Evolutionary conservation across 2,329 filamentous ascomycete genomes (phyloP).

Genomic region (Fusarium devonianum): DNA sequence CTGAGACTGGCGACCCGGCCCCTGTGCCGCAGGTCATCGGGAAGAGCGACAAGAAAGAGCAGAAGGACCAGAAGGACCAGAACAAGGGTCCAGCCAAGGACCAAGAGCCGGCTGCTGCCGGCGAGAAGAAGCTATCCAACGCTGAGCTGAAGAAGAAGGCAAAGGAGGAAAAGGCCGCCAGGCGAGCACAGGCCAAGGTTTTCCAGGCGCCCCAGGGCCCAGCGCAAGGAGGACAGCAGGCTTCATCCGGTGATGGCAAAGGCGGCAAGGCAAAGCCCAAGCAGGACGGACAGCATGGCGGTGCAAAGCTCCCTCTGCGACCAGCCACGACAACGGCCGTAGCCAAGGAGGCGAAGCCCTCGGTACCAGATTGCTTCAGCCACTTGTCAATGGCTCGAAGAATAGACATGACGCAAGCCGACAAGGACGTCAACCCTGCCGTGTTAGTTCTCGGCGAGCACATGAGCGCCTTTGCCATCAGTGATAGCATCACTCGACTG

Average conservation of each 20-base stretch:
- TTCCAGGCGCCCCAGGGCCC: constrained; percentile 56
- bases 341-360: constrained; percentile 63
- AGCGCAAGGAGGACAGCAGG: constrained; percentile 47
- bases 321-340: constrained; percentile 46
- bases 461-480: constrained; percentile 86
- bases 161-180: constrained; percentile 90
- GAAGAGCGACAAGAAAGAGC: constrained; percentile 38
- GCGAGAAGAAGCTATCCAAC: constrained; percentile 67
- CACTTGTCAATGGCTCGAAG: constrained; percentile 76
- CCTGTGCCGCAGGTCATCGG: constrained; percentile 39
- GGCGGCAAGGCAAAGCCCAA: constrained; percentile 56
- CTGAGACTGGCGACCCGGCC: constrained; percentile 44
- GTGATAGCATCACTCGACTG: constrained; percentile 86
- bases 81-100: constrained; percentile 38
- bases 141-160: constrained; percentile 88
- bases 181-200: constrained; percentile 75
- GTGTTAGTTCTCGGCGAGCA: constrained; percentile 87
- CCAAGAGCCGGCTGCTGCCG: constrained; percentile 36
- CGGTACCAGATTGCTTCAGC: constrained; percentile 77
- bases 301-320: constrained; percentile 47
- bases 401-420: constrained; percentile 62
- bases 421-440: constrained; percentile 84
- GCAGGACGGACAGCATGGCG: constrained; percentile 51
- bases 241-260: constrained; percentile 52
- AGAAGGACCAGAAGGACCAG: constrained; percentile 39